Conservation (phyloP, 2,329 filamentous ascomycete species). For the Penicillium sp. region DNA sequence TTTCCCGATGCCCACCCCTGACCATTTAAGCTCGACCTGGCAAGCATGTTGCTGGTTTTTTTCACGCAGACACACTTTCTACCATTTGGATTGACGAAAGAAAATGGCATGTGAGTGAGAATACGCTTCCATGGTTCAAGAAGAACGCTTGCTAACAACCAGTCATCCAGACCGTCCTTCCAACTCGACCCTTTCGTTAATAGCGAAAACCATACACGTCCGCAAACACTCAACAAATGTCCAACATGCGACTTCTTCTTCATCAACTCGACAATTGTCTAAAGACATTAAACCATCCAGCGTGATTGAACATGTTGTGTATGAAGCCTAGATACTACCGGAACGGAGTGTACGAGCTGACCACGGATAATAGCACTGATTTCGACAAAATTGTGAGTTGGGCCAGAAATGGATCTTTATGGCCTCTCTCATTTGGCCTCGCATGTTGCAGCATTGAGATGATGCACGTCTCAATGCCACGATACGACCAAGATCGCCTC, state of each 20-base stretch:
- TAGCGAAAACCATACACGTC: background rate
- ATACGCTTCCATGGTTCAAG: background rate
- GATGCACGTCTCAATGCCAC: constrained; percentile 85
- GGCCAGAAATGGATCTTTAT: constrained; percentile 77
- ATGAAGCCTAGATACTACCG: background rate
- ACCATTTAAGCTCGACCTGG: background rate
- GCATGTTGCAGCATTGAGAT: constrained; percentile 89
- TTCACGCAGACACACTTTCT: background rate
- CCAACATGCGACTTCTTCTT: background rate
- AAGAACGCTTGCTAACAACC: background rate
- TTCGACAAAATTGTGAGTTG: constrained; percentile 79
- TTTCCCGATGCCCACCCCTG: background rate
- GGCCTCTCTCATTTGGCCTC: constrained; percentile 85
- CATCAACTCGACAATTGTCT: background rate
- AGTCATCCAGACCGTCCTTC: background rate
- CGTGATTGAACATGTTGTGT: constrained; percentile 1
- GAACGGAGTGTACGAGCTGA: background rate
- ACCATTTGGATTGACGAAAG: no score
- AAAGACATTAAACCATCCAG: background rate
- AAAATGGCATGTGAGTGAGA: background rate
- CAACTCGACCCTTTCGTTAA: background rate
- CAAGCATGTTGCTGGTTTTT: background rate
- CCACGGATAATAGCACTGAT: constrained; percentile 51
- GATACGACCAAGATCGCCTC: constrained; percentile 83
- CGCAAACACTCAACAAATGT: background rate